Percentiles rank a stretch among this genome's conserved stretches.
phyloP scores from a whole-genome alignment of 2,329 filamentous ascomycete species.

The Penicillium fuscoglaucum region DNA sequence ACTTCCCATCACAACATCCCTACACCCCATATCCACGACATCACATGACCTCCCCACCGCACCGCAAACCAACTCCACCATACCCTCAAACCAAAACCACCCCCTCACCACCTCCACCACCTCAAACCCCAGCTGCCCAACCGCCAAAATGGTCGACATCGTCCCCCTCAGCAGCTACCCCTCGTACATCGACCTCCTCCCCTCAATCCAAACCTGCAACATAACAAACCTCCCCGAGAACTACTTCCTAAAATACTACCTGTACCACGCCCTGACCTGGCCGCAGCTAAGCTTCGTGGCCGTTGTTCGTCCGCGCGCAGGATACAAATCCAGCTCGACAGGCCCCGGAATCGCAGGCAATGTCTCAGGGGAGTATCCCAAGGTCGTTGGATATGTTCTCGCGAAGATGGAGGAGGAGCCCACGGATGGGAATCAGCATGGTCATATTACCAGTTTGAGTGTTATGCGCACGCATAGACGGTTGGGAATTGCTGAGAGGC shows the following conservation, averaged over 20 bases:
- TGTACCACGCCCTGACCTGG: constrained; percentile 98
- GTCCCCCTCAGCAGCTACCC: constrained; percentile 49
- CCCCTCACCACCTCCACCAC: background rate
- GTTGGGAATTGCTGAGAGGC: constrained; percentile 89
- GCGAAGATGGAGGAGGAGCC: constrained; percentile 99
- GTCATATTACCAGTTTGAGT: constrained; percentile 91
- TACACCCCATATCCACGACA: background rate
- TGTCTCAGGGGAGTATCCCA: constrained; percentile 66
- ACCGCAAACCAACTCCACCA: background rate
- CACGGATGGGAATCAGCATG: constrained; percentile 83
- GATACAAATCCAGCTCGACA: constrained; percentile 69
- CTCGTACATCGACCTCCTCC: constrained; percentile 78
- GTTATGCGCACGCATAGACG: constrained; percentile 95
- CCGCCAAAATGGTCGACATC: constrained; percentile 50
- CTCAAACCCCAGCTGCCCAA: background rate
- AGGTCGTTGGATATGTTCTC: constrained; percentile 98
- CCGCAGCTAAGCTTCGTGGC: constrained; percentile 96
- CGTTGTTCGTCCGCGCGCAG: constrained; percentile 79
- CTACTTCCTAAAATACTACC: constrained; percentile 99
- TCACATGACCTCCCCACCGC: constrained; percentile 13
- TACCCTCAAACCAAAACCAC: background rate
- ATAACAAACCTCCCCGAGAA: constrained; percentile 99
- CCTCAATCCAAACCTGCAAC: constrained; percentile 91
- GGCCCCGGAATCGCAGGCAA: constrained; percentile 22
- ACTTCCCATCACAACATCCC: background rate